Evolutionary conservation across 2,329 filamentous ascomycete genomes (phyloP).

Genomic region (Cladophialophora carrionii): DNA sequence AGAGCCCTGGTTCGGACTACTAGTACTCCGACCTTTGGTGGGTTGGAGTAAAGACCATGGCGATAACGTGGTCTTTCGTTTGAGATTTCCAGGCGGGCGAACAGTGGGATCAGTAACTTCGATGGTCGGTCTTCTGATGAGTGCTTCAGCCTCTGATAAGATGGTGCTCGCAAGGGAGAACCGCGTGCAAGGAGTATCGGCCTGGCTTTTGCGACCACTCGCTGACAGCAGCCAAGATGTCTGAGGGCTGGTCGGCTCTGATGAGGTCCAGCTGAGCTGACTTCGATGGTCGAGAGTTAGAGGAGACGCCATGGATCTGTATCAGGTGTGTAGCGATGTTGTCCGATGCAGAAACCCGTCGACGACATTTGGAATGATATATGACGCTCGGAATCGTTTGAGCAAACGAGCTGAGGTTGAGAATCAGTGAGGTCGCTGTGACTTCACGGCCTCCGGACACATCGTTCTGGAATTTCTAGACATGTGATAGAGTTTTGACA

Average conservation of each 20-base stretch:
- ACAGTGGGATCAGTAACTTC: neutral
- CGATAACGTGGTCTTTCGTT: conserved; percentile 9
- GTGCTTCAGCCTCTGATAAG: neutral
- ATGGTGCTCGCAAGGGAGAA: conserved; percentile 1
- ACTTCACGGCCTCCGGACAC: conserved; percentile 55
- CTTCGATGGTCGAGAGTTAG: neutral
- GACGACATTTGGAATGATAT: neutral
- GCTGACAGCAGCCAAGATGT: conserved; percentile 7
- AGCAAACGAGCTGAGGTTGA: conserved; percentile 8
- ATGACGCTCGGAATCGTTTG: neutral
- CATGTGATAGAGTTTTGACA: conserved; percentile 5
- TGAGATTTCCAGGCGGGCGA: neutral
- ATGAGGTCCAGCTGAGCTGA: conserved; percentile 16
- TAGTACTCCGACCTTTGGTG: neutral
- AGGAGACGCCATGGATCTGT: conserved; percentile 2
- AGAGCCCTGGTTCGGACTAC: neutral
- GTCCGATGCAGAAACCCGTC: no score
- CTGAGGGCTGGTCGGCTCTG: neutral
- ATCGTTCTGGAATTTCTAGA: conserved; percentile 13
- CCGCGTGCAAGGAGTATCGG: conserved; percentile 9
- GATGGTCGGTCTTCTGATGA: neutral
- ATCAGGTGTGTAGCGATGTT: conserved; percentile 1
- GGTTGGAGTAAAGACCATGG: conserved; percentile 18
- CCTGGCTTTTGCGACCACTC: neutral
- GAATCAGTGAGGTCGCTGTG: conserved; percentile 12